phyloP scores from a whole-genome alignment of 2,329 filamentous ascomycete species.

The Hymenoscyphus fructigenus region DNA sequence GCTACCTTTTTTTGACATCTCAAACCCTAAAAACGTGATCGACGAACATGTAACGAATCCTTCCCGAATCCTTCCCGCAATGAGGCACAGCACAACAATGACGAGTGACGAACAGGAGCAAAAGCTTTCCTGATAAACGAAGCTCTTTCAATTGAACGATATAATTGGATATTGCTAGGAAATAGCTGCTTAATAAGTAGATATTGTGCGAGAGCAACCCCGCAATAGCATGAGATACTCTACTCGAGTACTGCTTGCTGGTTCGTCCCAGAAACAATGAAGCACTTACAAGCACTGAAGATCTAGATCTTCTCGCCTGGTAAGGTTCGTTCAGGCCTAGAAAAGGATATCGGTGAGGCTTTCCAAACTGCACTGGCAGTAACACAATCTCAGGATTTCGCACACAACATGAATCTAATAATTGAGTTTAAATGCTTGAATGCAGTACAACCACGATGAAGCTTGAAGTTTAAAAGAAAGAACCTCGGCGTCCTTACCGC shows the following conservation, averaged over 20 bases:
- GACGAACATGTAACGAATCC: slow-evolving; percentile 17
- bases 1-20: slow-evolving; percentile 7
- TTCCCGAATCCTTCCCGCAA: slow-evolving; percentile 4
- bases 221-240: not conserved
- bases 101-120: not conserved
- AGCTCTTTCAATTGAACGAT: slow-evolving; percentile 1
- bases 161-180: not conserved
- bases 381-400: not conserved
- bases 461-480: not conserved
- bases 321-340: not conserved
- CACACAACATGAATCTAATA: not conserved
- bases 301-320: too few species aligned
- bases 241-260: not conserved
- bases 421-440: not conserved
- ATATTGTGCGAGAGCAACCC: too few species aligned
- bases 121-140: not conserved
- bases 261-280: not conserved
- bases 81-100: not conserved
- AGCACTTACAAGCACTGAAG: not conserved
- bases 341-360: not conserved
- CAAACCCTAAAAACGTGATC: slow-evolving; percentile 17
- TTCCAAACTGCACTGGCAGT: not conserved
- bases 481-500: not conserved
- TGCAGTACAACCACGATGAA: not conserved
- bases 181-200: not conserved